Evolutionary conservation across 2,329 filamentous ascomycete genomes (phyloP).

Genomic region (Aspergillus alliaceus): DNA sequence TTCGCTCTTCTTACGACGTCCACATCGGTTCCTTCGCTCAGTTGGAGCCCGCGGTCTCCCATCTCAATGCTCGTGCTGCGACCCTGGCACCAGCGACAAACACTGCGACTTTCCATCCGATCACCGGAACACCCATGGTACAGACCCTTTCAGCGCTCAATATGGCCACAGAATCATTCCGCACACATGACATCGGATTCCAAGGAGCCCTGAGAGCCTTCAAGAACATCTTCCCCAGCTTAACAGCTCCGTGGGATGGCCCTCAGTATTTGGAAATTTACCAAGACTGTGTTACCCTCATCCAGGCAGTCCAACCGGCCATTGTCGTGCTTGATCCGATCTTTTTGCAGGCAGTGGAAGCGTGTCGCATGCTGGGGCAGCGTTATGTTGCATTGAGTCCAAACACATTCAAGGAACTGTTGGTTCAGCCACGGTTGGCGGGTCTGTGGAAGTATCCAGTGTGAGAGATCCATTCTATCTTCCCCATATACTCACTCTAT

Average conservation of each 20-base stretch:
- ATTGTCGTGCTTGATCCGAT: conserved; percentile 34
- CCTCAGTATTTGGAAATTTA: conserved; percentile 41
- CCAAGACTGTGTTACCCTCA: conserved; percentile 31
- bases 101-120: conserved; percentile 24
- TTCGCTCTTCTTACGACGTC: conserved; percentile 33
- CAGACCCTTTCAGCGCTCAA: conserved; percentile 13
- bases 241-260: conserved; percentile 29
- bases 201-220: conserved; percentile 28
- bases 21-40: conserved; percentile 43
- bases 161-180: conserved; percentile 1
- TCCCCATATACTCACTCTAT: not conserved
- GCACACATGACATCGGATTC: conserved; percentile 23
- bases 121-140: conserved; percentile 22
- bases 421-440: conserved; percentile 34
- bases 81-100: conserved; percentile 1
- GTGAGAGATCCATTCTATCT: conserved; percentile 6
- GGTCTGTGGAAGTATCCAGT: conserved; percentile 21
- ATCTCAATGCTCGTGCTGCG: conserved; percentile 18
- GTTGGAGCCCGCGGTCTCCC: conserved; percentile 26
- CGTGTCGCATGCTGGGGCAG: conserved; percentile 34
- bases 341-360: conserved; percentile 42
- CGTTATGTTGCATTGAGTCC: conserved; percentile 41
- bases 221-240: conserved; percentile 9
- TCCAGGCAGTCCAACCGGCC: conserved; percentile 26
- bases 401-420: conserved; percentile 46